Evolutionary conservation across 2,329 filamentous ascomycete genomes (phyloP).

Genomic region (Sclerotiophoma versabilis): DNA sequence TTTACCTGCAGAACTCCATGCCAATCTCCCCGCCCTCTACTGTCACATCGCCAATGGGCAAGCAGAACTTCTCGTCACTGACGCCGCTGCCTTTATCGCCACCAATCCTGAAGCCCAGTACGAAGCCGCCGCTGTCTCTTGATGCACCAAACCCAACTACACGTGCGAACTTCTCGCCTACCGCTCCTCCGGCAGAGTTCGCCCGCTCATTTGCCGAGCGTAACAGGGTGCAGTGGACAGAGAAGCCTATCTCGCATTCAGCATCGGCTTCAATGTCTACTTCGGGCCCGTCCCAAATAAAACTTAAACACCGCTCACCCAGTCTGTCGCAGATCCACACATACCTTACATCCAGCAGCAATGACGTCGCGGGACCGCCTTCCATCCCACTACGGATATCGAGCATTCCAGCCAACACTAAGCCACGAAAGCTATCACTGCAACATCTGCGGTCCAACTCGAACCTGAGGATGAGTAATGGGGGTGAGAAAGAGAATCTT

Average conservation of each 20-base stretch:
- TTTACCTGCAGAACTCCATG: constrained; percentile 29
- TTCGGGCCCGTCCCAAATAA: constrained; percentile 7
- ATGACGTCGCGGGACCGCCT: constrained; percentile 29
- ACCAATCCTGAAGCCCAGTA: constrained; percentile 43
- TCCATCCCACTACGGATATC: constrained; percentile 46
- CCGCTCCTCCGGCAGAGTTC: constrained; percentile 21
- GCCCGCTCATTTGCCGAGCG: constrained; percentile 20
- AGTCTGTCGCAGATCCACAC: constrained; percentile 31
- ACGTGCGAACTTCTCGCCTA: constrained; percentile 40
- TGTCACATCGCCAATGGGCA: constrained; percentile 26
- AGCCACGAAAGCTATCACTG: constrained; percentile 44
- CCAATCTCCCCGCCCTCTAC: constrained; percentile 37
- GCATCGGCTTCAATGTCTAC: constrained; percentile 30
- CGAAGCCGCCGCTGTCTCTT: constrained; percentile 40
- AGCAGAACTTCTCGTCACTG: constrained; percentile 32
- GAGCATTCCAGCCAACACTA: constrained; percentile 41
- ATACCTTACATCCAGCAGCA: constrained; percentile 20
- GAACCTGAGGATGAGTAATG: constrained; percentile 5
- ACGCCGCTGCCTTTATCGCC: constrained; percentile 45
- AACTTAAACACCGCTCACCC: constrained; percentile 28
- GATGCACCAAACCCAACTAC: constrained; percentile 43
- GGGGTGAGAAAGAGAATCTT: constrained; percentile 27
- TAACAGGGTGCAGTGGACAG: not conserved
- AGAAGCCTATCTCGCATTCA: constrained; percentile 23
- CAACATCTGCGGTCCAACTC: constrained; percentile 27